Evolutionary conservation across 208 protist genomes (phyloP), one percentile per base, ranked within the genome.

Genomic region (Lotmaria passim): DNA sequence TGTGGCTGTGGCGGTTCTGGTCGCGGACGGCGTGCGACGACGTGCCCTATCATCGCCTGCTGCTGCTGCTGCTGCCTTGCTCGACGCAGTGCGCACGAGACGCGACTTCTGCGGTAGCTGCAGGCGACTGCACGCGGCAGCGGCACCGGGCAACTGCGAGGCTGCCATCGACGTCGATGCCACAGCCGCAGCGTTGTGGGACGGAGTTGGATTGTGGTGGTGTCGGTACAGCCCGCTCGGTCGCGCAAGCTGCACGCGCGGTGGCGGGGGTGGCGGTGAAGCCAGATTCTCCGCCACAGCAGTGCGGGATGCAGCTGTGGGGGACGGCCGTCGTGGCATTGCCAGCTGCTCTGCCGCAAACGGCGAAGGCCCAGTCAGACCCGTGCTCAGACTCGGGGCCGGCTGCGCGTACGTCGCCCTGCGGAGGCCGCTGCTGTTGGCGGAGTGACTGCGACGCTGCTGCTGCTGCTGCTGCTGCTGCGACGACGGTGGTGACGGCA

Each of bases 161-260:
- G 68, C 68, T 1, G 68, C 68, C 57, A 73, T 50, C 12, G 68
- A 55, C 30, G 68, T 73, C 39, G 64, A 48, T 10, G 28, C 34
- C 0, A 8, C 44, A 39, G 26, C 59, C n/a, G n/a, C n/a, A n/a
- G n/a, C n/a, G n/a, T n/a, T n/a, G n/a, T n/a, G n/a, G n/a, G n/a
- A n/a, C n/a, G n/a, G n/a, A 6, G 24, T 14, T 43, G 33, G 11
- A 34, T 19, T 39, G 52, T 3, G 15, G 41, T 7, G 43, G 38
- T 61, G n/a, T 0, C 57, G 58, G 48, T 60, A 44, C 12, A 67
- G 51, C 6, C 46, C 69, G 23, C 28, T 38, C 5, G 69, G 69
- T 15, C 69, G 59, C 7, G 53, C 69, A 8, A 74, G 59, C 36
- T 74, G 69, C 51, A 74, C 59, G 34, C 57, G 61, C 46, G 61